phyloP scores from a whole-genome alignment of 768 basidiomycete genomes.

The Kwoniella shandongensis region DNA sequence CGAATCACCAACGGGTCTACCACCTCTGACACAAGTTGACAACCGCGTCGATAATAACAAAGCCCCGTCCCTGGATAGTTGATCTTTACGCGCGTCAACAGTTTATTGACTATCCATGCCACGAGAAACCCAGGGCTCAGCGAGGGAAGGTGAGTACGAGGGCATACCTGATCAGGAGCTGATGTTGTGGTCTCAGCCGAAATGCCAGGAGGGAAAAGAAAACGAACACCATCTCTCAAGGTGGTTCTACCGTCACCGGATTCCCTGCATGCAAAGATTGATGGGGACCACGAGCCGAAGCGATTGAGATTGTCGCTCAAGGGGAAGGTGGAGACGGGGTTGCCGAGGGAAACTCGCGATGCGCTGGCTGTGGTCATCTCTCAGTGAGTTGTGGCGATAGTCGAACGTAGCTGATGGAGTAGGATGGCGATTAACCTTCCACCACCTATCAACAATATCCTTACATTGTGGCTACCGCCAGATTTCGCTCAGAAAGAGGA shows the following conservation, averaged over 20 bases:
- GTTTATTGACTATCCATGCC: no score
- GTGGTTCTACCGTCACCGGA: constrained; percentile 14
- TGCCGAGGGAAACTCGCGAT: constrained; percentile 20
- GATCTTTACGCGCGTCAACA: no score
- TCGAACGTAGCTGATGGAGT: constrained; percentile 6
- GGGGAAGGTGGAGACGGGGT: constrained; percentile 1
- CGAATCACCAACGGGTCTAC: no score
- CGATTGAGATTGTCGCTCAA: constrained; percentile 7
- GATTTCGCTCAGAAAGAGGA: constrained; percentile 33
- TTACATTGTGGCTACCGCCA: constrained; percentile 36
- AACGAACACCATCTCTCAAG: constrained; percentile 20
- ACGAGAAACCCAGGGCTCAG: no score
- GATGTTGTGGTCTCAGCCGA: constrained; percentile 6
- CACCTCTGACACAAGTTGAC: no score
- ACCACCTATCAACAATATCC: constrained; percentile 32
- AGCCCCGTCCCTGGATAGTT: no score
- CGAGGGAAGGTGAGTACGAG: neutral
- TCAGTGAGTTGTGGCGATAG: constrained; percentile 18
- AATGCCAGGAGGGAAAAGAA: constrained; percentile 21
- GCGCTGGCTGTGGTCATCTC: constrained; percentile 32
- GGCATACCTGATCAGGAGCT: neutral
- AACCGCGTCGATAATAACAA: no score
- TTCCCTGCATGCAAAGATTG: neutral
- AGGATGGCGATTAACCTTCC: constrained; percentile 41
- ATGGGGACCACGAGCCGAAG: constrained; percentile 5